phyloP scores from a whole-genome alignment of 2,329 filamentous ascomycete species.

The Pseudogymnoascus sp. region DNA sequence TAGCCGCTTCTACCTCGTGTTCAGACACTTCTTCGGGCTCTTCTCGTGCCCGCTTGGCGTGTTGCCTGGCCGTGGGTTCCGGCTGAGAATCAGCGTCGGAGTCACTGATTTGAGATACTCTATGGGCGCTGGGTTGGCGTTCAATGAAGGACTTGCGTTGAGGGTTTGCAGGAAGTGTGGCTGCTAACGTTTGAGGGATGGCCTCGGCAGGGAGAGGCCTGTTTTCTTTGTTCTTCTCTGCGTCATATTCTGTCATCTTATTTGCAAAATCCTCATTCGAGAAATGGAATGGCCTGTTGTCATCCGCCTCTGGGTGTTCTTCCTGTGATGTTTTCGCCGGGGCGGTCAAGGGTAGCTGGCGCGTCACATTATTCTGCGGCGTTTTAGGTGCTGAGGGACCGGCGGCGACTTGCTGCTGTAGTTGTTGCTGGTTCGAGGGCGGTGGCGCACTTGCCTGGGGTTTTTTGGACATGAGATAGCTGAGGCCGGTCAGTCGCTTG shows the following conservation, averaged over 20 bases:
- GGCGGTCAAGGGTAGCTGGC: background rate
- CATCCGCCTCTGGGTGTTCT: conserved; percentile 12
- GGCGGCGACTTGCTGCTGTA: background rate
- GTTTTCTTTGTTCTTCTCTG: conserved; percentile 30
- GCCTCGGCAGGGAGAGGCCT: conserved; percentile 11
- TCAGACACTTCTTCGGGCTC: background rate
- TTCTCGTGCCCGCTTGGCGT: background rate
- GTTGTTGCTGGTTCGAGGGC: conserved; percentile 2
- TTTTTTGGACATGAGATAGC: background rate
- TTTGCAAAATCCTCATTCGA: background rate
- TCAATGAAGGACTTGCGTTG: conserved; percentile 21
- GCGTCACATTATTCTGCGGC: background rate
- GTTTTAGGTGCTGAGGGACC: background rate
- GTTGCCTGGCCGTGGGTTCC: background rate
- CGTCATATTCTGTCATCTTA: conserved; percentile 9
- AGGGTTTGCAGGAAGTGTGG: background rate
- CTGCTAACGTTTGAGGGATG: background rate
- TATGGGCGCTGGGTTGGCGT: conserved; percentile 19
- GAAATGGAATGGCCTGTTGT: too few relatives aligned
- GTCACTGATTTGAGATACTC: conserved; percentile 12
- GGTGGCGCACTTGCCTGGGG: background rate
- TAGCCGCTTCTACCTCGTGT: background rate
- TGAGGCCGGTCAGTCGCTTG: background rate
- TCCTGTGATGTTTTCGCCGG: conserved; percentile 3
- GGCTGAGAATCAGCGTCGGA: conserved; percentile 19